phyloP scores from a whole-genome alignment of 331 rosid species.

The Quercus lobata region DNA sequence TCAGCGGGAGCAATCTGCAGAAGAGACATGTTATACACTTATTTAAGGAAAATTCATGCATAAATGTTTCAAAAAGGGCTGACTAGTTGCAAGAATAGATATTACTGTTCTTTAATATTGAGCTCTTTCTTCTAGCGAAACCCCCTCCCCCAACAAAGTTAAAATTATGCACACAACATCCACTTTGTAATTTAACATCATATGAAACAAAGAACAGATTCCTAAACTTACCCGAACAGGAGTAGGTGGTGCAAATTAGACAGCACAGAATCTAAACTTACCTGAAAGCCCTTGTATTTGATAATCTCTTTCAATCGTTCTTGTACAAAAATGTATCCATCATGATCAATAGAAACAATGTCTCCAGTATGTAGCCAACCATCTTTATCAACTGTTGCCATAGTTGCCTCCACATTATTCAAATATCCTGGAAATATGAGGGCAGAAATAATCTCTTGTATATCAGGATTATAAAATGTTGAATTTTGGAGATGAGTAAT shows the following conservation, averaged over 20 bases:
- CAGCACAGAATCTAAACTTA: constrained; percentile 9
- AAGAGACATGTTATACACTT: neutral
- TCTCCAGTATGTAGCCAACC: constrained; percentile 84
- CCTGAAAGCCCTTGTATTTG: constrained; percentile 95
- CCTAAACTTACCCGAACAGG: neutral
- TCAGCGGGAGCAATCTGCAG: constrained; percentile 85
- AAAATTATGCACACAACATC: neutral
- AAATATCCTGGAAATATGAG: constrained; percentile 59
- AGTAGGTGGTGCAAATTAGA: neutral
- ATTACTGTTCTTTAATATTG: neutral
- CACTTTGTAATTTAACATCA: neutral
- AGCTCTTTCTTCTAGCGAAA: neutral
- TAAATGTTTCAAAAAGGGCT: neutral
- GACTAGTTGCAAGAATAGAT: neutral
- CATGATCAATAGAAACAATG: constrained; percentile 61
- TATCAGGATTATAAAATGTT: neutral
- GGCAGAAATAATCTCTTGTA: neutral
- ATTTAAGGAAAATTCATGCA: neutral
- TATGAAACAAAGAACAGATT: neutral
- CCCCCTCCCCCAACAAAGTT: neutral
- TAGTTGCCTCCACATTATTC: constrained; percentile 64
- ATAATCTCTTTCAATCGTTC: constrained; percentile 87
- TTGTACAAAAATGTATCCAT: constrained; percentile 57
- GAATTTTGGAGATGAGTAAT: neutral
- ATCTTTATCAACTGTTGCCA: constrained; percentile 49